Evolutionary conservation across 371 early-diverging fungal genomes (phyloP).

Genomic region (Mucor sp.): DNA sequence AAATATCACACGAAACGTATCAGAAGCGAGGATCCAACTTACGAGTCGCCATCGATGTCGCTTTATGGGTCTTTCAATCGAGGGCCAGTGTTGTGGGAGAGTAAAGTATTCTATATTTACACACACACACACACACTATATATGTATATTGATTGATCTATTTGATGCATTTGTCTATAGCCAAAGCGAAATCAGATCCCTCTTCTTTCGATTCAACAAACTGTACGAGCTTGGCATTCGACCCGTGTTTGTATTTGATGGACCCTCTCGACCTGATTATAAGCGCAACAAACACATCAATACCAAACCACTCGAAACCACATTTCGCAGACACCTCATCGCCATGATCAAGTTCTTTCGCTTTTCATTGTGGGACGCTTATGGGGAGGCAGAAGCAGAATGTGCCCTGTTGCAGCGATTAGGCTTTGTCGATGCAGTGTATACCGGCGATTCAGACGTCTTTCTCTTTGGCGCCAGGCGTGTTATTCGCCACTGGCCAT

Average conservation of each 20-base stretch:
- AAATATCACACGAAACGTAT: neutral
- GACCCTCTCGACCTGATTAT: slow-evolving; percentile 25
- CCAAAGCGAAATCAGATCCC: slow-evolving; percentile 22
- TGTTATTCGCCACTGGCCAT: slow-evolving; percentile 36
- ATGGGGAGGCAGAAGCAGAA: slow-evolving; percentile 52
- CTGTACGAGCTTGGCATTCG: slow-evolving; percentile 39
- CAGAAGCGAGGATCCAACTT: slow-evolving; percentile 12
- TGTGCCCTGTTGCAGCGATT: slow-evolving; percentile 40
- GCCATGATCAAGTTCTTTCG: slow-evolving; percentile 27
- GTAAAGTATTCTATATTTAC: slow-evolving; percentile 21
- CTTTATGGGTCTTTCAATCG: slow-evolving; percentile 37
- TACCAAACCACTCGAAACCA: slow-evolving; percentile 8
- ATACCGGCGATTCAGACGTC: slow-evolving; percentile 43
- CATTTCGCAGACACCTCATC: slow-evolving; percentile 10
- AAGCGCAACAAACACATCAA: slow-evolving; percentile 34
- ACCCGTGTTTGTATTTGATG: slow-evolving; percentile 50
- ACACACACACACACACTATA: no score
- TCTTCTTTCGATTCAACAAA: slow-evolving; percentile 39
- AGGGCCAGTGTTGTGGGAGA: slow-evolving; percentile 22
- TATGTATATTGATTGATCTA: neutral
- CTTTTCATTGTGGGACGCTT: slow-evolving; percentile 35
- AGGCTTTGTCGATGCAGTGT: slow-evolving; percentile 35
- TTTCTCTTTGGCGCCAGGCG: slow-evolving; percentile 45
- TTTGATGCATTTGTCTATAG: neutral
- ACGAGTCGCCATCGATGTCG: slow-evolving; percentile 39